Conservation (phyloP, 2,329 filamentous ascomycete species). For the Cladosporium sp. region DNA sequence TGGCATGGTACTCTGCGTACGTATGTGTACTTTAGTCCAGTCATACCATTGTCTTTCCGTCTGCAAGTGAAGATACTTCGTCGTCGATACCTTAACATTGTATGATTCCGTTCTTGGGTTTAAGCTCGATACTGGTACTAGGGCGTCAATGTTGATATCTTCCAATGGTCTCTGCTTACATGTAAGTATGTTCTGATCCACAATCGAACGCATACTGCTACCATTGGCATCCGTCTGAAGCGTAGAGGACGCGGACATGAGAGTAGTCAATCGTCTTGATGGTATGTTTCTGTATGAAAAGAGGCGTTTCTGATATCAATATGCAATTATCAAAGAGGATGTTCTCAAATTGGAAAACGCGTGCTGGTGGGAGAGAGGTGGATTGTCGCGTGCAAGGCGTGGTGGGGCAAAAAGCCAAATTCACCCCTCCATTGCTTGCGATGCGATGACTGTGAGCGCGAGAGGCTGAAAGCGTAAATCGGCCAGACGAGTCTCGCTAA, state of each 20-base stretch:
- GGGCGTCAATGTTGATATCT: not conserved
- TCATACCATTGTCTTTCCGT: no score
- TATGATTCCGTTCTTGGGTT: no score
- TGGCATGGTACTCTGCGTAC: not conserved
- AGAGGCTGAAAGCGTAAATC: not conserved
- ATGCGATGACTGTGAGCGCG: not conserved
- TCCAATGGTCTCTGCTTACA: not conserved
- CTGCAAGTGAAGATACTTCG: not conserved
- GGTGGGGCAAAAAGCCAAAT: not conserved
- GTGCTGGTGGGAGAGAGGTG: not conserved
- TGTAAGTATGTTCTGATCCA: not conserved
- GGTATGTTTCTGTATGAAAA: no score
- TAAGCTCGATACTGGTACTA: no score
- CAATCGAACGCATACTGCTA: not conserved
- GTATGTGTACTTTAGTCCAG: not conserved
- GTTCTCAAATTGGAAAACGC: no score
- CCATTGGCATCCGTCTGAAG: not conserved
- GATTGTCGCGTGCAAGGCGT: not conserved
- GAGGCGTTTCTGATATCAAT: no score
- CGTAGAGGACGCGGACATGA: no score
- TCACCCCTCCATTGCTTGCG: not conserved
- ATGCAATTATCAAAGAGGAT: no score
- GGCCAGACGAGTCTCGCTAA: not conserved
- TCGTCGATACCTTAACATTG: no score
- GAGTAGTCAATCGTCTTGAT: no score